phyloP scores from a whole-genome alignment of 1,139 yeast genomes.

The Candida gigantensis region DNA sequence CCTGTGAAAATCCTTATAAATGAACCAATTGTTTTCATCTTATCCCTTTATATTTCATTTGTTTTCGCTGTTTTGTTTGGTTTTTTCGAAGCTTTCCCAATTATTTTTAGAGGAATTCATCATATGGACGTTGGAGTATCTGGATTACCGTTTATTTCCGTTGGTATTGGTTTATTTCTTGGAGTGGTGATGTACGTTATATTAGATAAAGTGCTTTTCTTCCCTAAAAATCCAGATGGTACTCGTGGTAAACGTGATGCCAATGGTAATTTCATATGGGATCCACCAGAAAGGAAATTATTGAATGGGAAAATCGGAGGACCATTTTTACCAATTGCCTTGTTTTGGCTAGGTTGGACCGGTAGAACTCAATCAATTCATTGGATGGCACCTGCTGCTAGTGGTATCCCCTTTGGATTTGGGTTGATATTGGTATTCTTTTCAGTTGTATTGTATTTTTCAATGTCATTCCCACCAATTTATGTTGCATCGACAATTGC shows the following conservation, averaged over 20 bases:
- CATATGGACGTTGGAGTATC: constrained; percentile 58
- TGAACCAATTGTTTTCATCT: constrained; percentile 70
- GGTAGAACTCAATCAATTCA: constrained; percentile 52
- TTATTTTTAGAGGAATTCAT: constrained; percentile 66
- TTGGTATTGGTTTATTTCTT: constrained; percentile 60
- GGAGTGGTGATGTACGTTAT: constrained; percentile 55
- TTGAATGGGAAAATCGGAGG: constrained; percentile 59
- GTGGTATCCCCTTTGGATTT: constrained; percentile 76
- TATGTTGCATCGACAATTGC: constrained; percentile 77
- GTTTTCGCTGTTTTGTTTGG: constrained; percentile 76
- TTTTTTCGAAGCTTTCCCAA: constrained; percentile 76
- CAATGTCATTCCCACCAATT: constrained; percentile 73
- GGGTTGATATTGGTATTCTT: constrained; percentile 75
- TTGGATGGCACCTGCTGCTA: constrained; percentile 78
- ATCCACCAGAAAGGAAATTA: constrained; percentile 40
- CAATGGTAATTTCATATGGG: constrained; percentile 51
- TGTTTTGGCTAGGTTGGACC: constrained; percentile 87
- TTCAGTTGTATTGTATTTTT: constrained; percentile 67
- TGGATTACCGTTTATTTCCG: constrained; percentile 69
- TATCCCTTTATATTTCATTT: constrained; percentile 68
- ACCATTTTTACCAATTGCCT: constrained; percentile 61
- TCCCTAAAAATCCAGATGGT: constrained; percentile 64
- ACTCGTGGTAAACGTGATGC: constrained; percentile 57
- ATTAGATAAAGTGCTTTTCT: constrained; percentile 49
- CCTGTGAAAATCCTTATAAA: constrained; percentile 65